These are phyloP conservation scores for Centaurea solstitialis DNA, from an alignment of 129 eudicot genomes.

Conservation along the genomic window DNA sequence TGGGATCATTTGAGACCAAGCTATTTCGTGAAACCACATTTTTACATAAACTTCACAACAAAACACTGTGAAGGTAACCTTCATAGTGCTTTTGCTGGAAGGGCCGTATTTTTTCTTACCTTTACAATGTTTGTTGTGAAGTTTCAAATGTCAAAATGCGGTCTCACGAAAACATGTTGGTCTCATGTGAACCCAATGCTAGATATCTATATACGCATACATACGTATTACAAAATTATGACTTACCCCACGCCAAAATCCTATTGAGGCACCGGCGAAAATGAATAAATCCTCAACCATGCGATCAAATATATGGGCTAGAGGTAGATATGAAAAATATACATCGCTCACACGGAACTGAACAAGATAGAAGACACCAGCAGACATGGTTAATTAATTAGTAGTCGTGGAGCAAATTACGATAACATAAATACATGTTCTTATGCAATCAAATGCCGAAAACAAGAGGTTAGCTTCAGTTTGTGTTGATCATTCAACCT, in stretches of 20 bases:
- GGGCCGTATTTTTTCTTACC: too few species aligned
- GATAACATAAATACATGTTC: background rate
- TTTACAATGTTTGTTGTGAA: too few species aligned
- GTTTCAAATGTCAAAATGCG: too few species aligned
- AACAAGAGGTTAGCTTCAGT: background rate
- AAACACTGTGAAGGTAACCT: too few species aligned
- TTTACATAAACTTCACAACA: too few species aligned
- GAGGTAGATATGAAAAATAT: conserved; percentile 82
- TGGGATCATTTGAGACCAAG: too few species aligned
- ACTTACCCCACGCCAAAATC: conserved; percentile 97
- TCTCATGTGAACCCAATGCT: too few species aligned
- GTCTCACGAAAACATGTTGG: too few species aligned
- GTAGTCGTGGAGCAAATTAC: conserved; percentile 2
- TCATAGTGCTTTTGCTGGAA: too few species aligned
- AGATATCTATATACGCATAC: background rate
- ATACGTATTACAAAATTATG: background rate
- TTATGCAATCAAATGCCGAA: conserved; percentile 1
- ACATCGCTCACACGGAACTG: conserved; percentile 71
- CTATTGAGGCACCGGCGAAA: conserved; percentile 79
- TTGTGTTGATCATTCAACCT: conserved; percentile 40
- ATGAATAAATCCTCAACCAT: conserved; percentile 78
- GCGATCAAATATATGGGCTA: conserved; percentile 93
- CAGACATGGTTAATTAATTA: background rate
- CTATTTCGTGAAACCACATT: too few species aligned
- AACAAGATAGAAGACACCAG: background rate